Percentiles rank a stretch among this genome's conserved stretches.
These are phyloP conservation scores for Cymbopogon citratus DNA, from an alignment of 176 grass and related monocot genomes.

Conservation along the genomic window DNA sequence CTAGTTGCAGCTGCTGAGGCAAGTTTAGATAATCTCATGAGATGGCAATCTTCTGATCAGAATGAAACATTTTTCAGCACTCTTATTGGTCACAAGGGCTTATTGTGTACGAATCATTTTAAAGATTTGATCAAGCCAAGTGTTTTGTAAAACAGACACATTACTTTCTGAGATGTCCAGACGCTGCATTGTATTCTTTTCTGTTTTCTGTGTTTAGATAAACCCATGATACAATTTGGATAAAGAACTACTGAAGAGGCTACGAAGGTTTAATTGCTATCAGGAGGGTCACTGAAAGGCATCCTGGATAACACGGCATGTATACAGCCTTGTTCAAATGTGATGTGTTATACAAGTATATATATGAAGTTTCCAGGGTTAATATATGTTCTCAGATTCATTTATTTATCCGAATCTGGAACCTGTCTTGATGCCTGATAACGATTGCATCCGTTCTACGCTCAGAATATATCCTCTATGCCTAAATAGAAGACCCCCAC, in stretches of 20 bases:
- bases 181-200: not conserved
- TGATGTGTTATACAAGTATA: not conserved
- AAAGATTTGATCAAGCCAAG: not conserved
- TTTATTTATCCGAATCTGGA: not conserved
- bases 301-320: not conserved
- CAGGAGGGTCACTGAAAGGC: not conserved
- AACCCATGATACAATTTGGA: not conserved
- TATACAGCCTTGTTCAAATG: not conserved
- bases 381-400: not conserved
- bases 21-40: not conserved
- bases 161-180: constrained; percentile 1
- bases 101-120: not conserved
- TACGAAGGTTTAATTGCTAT: not conserved
- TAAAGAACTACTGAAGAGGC: not conserved
- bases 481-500: too few relatives aligned
- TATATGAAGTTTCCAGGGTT: not conserved
- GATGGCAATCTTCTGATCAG: not conserved
- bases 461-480: not conserved
- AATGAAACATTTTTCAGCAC: not conserved
- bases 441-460: not conserved
- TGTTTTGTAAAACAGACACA: constrained; percentile 15
- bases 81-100: not conserved
- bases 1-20: not conserved
- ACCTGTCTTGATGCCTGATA: not conserved
- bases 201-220: not conserved